These are phyloP conservation scores for Scheffersomyces lignicola DNA, from an alignment of 1,139 yeast species.

Conservation along the genomic window DNA sequence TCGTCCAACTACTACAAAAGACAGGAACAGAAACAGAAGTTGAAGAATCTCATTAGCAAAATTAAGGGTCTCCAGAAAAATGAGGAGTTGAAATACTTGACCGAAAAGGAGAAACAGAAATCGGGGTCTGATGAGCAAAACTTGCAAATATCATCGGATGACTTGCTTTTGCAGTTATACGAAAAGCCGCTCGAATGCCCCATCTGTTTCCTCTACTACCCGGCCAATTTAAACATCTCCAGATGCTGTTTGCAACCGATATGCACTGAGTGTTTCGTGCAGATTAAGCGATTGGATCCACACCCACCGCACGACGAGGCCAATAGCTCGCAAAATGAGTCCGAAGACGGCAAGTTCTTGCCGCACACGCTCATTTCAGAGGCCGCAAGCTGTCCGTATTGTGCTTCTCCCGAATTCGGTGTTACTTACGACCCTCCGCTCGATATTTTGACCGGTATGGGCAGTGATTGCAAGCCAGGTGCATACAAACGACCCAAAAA, in stretches of 20 bases:
- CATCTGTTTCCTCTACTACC: conserved; percentile 87
- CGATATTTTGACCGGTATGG: conserved; percentile 54
- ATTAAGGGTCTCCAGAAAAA: conserved; percentile 53
- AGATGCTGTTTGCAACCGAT: conserved; percentile 92
- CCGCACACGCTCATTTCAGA: conserved; percentile 78
- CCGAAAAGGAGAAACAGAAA: conserved; percentile 31
- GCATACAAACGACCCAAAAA: conserved; percentile 20
- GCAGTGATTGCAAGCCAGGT: conserved; percentile 39
- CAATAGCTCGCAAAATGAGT: conserved; percentile 19
- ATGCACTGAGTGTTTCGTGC: conserved; percentile 96
- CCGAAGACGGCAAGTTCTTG: conserved; percentile 14
- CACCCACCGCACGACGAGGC: conserved; percentile 82
- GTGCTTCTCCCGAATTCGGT: conserved; percentile 87
- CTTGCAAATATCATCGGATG: conserved; percentile 24
- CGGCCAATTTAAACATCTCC: conserved; percentile 74
- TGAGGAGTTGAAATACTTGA: conserved; percentile 51
- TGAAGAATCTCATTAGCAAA: conserved; percentile 49
- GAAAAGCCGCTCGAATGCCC: conserved; percentile 81
- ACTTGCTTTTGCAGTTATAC: conserved; percentile 49
- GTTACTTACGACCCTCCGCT: conserved; percentile 72
- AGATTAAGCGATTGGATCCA: conserved; percentile 90
- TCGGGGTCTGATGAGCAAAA: conserved; percentile 14
- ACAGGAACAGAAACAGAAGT: conserved; percentile 53
- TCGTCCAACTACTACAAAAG: conserved; percentile 49
- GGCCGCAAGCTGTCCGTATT: conserved; percentile 90